These are phyloP conservation scores for Penium margaritaceum DNA, from an alignment of 139 green algal genomes.

Conservation along the genomic window DNA sequence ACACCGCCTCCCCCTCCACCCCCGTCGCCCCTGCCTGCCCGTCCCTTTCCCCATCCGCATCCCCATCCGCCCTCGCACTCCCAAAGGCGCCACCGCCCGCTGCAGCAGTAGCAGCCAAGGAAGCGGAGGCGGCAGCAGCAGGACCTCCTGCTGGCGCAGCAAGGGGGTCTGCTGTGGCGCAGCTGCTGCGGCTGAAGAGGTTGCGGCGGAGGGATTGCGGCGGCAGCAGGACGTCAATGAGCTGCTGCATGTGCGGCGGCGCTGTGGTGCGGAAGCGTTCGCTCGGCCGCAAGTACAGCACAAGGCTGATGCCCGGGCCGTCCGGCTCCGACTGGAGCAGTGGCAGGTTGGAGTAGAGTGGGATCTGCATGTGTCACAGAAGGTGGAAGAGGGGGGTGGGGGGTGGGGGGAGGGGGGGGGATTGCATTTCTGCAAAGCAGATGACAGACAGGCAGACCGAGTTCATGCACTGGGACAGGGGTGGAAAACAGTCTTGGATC, in stretches of 20 bases:
- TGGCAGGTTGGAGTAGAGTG: not conserved
- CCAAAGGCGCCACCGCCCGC: not conserved
- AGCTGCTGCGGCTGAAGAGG: too few relatives aligned
- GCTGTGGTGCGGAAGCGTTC: not conserved
- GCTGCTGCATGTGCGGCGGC: not conserved
- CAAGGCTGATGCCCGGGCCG: not conserved
- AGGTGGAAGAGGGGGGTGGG: too few relatives aligned
- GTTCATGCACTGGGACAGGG: too few relatives aligned
- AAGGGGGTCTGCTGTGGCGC: too few relatives aligned
- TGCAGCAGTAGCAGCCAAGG: not conserved
- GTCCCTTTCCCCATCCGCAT: not conserved
- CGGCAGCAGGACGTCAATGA: not conserved
- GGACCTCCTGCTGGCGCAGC: too few relatives aligned
- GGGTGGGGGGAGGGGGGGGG: too few relatives aligned
- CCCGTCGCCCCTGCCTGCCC: not conserved
- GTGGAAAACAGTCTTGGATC: too few relatives aligned
- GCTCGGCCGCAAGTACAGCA: not conserved
- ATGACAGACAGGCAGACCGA: too few relatives aligned
- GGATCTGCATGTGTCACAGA: too few relatives aligned
- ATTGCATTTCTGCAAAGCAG: too few relatives aligned
- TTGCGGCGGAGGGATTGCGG: not conserved
- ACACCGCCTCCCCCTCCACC: not conserved
- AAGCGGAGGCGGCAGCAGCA: not conserved
- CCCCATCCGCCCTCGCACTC: not conserved
- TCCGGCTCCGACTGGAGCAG: slow-evolving; percentile 1